These are phyloP conservation scores for Silene vulgaris DNA, from an alignment of 179 eudicot species.

Conservation along the genomic window DNA sequence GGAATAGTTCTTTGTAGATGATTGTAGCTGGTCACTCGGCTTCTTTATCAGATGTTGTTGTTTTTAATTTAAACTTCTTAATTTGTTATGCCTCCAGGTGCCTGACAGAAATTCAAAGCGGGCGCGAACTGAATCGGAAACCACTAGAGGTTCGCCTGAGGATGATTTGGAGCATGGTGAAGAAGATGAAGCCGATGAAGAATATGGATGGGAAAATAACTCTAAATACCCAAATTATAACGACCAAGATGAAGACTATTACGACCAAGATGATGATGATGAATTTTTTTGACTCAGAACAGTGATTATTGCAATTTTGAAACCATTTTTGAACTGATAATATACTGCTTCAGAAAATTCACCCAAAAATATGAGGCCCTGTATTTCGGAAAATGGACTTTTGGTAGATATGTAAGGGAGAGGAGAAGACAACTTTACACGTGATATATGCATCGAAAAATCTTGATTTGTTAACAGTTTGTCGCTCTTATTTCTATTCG, in stretches of 20 bases:
- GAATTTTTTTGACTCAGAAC: constrained; percentile 14
- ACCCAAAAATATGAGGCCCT: not conserved
- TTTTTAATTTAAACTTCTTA: not conserved
- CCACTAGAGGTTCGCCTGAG: constrained; percentile 10
- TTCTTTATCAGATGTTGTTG: not conserved
- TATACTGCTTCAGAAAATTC: not conserved
- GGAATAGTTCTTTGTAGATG: not conserved
- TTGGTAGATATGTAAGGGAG: too few species aligned
- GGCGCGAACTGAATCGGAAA: constrained; percentile 16
- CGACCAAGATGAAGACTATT: constrained; percentile 31
- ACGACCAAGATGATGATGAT: constrained; percentile 25
- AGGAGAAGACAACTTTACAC: too few species aligned
- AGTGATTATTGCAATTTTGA: not conserved
- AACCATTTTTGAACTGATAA: not conserved
- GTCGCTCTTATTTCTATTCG: not conserved
- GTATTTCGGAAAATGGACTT: too few species aligned
- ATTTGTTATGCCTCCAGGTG: constrained; percentile 12
- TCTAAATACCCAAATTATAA: constrained; percentile 20
- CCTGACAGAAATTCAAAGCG: constrained; percentile 22
- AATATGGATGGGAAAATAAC: constrained; percentile 20
- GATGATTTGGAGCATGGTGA: constrained; percentile 13
- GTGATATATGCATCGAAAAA: too few species aligned
- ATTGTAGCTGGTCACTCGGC: not conserved
- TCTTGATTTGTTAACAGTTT: not conserved
- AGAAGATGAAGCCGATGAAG: constrained; percentile 14